These are phyloP conservation scores for Lenzites betulinus DNA, from an alignment of 768 basidiomycete species.

Conservation along the genomic window DNA sequence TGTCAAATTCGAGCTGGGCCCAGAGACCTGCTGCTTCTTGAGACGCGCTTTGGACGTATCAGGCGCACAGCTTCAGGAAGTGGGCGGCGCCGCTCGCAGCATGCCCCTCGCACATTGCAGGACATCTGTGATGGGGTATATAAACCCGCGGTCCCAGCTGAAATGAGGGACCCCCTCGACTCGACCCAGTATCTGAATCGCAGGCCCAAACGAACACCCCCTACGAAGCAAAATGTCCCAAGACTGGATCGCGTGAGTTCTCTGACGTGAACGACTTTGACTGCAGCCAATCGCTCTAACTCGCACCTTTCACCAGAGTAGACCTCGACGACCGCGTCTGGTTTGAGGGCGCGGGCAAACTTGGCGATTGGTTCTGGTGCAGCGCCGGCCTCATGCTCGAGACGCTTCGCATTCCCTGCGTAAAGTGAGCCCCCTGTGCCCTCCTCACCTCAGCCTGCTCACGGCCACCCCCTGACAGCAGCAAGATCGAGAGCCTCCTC, in stretches of 20 bases:
- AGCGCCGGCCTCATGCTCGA: background rate
- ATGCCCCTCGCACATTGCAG: background rate
- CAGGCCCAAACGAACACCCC: no score
- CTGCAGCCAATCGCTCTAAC: background rate
- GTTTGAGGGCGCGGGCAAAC: background rate
- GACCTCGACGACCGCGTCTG: slow-evolving; percentile 10
- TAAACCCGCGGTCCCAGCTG: no score
- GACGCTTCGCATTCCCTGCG: background rate
- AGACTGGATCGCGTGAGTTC: slow-evolving; percentile 10
- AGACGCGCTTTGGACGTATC: background rate
- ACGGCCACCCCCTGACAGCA: background rate
- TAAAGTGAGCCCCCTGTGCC: background rate
- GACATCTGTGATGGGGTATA: no score
- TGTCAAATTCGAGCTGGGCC: background rate
- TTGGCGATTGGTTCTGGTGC: background rate
- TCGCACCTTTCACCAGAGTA: background rate
- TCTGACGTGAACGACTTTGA: no score
- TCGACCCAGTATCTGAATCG: no score
- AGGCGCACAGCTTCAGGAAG: background rate
- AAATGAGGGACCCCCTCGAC: no score
- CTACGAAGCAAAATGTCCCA: background rate
- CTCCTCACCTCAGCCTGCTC: no score
- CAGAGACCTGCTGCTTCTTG: background rate
- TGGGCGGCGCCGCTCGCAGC: no score
- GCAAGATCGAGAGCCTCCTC: background rate